Percentiles rank a stretch among this genome's conserved stretches.
Evolutionary conservation across 306 rosid genomes (phyloP).

Genomic region (Gleditsia sinensis): DNA sequence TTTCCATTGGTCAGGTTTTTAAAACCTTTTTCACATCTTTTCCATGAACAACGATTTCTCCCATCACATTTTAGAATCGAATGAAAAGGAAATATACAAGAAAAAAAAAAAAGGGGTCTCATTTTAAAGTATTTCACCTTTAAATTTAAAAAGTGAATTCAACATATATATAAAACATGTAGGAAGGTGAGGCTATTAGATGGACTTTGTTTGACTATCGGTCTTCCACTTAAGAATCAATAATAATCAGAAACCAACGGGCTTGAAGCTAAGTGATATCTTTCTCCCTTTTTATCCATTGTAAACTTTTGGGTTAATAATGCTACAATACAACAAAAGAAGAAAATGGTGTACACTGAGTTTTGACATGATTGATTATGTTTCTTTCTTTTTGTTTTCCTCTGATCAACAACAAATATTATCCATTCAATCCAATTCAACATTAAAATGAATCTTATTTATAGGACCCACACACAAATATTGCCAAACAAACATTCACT

Average conservation of each 20-base stretch:
- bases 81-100: constrained; percentile 26
- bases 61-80: constrained; percentile 25
- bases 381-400: neutral
- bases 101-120: constrained; percentile 13
- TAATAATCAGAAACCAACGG: neutral
- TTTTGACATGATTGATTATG: neutral
- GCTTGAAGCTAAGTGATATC: constrained; percentile 24
- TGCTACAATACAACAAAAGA: constrained; percentile 5
- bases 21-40: constrained; percentile 8
- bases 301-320: constrained; percentile 29
- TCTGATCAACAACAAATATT: too few relatives aligned
- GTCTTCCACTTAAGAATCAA: constrained; percentile 38
- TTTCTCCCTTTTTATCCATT: constrained; percentile 24
- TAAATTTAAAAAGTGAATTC: neutral
- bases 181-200: constrained; percentile 10
- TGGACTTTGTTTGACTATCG: constrained; percentile 32
- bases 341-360: neutral
- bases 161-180: neutral
- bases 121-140: neutral
- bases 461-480: too few relatives aligned
- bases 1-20: neutral
- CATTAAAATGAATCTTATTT: too few relatives aligned
- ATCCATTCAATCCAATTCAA: too few relatives aligned
- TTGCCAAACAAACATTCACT: too few relatives aligned
- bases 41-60: neutral